Percentiles rank a stretch among this genome's conserved stretches.
Conservation (phyloP, 257 asterid species). For the Plantago ovata region DNA sequence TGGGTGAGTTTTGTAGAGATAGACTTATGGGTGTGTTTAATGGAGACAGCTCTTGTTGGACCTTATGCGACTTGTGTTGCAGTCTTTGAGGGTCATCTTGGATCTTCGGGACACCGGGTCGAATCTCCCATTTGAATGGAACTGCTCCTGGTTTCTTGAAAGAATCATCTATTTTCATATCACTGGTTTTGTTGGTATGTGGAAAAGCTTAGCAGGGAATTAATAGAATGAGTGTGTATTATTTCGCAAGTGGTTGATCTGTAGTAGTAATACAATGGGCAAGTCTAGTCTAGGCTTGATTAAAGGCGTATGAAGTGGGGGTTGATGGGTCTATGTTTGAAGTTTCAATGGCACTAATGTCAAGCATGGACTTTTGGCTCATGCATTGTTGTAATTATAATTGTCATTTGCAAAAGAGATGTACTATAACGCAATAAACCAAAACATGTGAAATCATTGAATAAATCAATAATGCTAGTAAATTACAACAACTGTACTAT, state of each 20-base stretch:
- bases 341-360: slow-evolving; percentile 15
- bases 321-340: slow-evolving; percentile 28
- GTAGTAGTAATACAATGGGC: slow-evolving; percentile 2
- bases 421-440: no score
- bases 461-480: no score
- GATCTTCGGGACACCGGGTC: slow-evolving; percentile 76
- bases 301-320: slow-evolving; percentile 58
- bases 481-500: no score
- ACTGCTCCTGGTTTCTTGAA: slow-evolving; percentile 64
- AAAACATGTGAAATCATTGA: no score
- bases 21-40: slow-evolving; percentile 4
- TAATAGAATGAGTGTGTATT: background rate
- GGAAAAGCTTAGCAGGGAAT: background rate
- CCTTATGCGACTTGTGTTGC: background rate
- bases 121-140: slow-evolving; percentile 91
- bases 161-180: slow-evolving; percentile 48
- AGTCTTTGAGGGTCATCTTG: slow-evolving; percentile 13
- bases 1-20: slow-evolving; percentile 28
- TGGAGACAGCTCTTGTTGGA: background rate
- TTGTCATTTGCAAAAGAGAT: no score
- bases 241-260: background rate
- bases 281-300: slow-evolving; percentile 42
- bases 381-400: no score
- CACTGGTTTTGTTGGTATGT: background rate
- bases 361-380: slow-evolving; percentile 19